A percentile compares a stretch with the other conserved stretches of the same genome.
phyloP scores from a whole-genome alignment of 179 eudicot genomes.

The Camellia oleifera region DNA sequence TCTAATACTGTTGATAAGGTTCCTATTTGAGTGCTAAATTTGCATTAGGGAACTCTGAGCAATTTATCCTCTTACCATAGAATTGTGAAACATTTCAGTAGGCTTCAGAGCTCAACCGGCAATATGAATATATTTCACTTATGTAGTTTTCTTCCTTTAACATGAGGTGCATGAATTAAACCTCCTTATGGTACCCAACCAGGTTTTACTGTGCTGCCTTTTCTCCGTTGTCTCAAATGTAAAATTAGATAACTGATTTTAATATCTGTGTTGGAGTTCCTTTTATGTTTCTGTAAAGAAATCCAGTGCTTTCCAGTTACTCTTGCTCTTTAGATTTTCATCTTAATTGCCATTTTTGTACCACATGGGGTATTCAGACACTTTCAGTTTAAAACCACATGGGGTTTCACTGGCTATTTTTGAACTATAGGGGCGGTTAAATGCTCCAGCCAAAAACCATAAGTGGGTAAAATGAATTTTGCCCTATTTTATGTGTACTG shows the following conservation, averaged over 20 bases:
- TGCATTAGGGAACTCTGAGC: neutral
- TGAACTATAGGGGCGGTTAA: too few species aligned
- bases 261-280: too few species aligned
- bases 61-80: neutral
- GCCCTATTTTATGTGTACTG: neutral
- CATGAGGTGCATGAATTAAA: neutral
- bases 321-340: neutral
- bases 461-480: too few species aligned
- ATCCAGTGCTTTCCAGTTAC: too few species aligned
- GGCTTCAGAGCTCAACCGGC: neutral
- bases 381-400: too few species aligned
- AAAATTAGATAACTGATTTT: too few species aligned
- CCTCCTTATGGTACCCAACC: neutral
- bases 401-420: too few species aligned
- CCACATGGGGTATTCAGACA: too few species aligned
- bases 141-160: neutral
- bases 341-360: neutral
- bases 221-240: neutral
- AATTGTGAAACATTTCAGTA: neutral
- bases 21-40: neutral
- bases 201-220: neutral
- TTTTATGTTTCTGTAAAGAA: too few species aligned
- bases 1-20: neutral
- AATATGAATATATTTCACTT: neutral
- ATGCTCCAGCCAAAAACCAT: too few species aligned